These are phyloP conservation scores for Akanthomyces lecanii DNA, from an alignment of 2,329 filamentous ascomycete genomes.

Conservation along the genomic window DNA sequence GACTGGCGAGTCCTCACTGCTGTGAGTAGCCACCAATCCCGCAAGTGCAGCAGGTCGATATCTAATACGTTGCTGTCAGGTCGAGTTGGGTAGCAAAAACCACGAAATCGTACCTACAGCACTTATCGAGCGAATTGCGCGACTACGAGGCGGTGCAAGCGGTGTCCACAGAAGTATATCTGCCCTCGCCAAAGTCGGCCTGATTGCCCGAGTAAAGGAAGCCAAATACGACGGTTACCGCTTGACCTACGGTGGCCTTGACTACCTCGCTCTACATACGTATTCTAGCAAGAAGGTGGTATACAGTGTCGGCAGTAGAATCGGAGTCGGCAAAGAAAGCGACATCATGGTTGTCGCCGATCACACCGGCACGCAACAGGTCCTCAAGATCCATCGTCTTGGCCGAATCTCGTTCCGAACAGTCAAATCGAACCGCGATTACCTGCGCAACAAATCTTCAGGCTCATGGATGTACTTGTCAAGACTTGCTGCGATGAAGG, in stretches of 20 bases:
- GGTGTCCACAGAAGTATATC: constrained; percentile 87
- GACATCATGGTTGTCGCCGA: constrained; percentile 94
- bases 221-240: constrained; percentile 97
- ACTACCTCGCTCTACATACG: constrained; percentile 93
- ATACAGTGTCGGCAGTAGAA: constrained; percentile 89
- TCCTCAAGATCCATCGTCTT: constrained; percentile 93
- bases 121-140: constrained; percentile 78
- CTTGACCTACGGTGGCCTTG: constrained; percentile 90
- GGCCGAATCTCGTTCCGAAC: constrained; percentile 95
- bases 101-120: constrained; percentile 94
- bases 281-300: constrained; percentile 75
- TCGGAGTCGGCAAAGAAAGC: constrained; percentile 95
- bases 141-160: constrained; percentile 70
- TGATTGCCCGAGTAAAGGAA: constrained; percentile 92
- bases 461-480: constrained; percentile 99
- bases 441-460: constrained; percentile 73
- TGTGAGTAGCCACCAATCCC: constrained; percentile 49
- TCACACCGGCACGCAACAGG: constrained; percentile 67
- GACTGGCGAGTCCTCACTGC: constrained; percentile 95
- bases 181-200: constrained; percentile 80
- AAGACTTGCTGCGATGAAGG: constrained; percentile 84
- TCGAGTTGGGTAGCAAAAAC: constrained; percentile 91
- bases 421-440: constrained; percentile 94
- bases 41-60: constrained; percentile 26
- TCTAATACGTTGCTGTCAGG: constrained; percentile 51